Evolutionary conservation across 2,329 filamentous ascomycete genomes (phyloP).

Genomic region (Didymella sp.): DNA sequence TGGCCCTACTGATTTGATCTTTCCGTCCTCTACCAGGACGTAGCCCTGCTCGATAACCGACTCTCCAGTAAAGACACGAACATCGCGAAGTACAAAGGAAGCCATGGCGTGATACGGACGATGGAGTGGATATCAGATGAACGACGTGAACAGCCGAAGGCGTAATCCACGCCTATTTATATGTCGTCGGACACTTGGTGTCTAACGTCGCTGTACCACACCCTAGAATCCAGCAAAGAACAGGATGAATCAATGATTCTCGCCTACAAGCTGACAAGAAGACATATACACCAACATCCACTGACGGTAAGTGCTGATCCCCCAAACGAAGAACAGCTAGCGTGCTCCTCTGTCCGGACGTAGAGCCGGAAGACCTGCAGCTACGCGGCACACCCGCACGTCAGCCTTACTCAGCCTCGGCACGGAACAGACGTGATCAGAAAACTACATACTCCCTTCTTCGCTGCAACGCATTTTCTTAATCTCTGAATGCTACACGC

Average conservation of each 20-base stretch:
- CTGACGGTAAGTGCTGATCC: background rate
- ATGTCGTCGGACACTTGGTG: background rate
- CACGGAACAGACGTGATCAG: background rate
- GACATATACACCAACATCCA: background rate
- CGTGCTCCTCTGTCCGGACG: background rate
- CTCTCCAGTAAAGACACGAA: slow-evolving; percentile 58
- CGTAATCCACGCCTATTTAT: background rate
- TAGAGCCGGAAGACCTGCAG: background rate
- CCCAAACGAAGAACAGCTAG: background rate
- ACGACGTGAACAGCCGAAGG: too few relatives aligned
- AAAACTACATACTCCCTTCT: too few relatives aligned
- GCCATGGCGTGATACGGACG: slow-evolving; percentile 25
- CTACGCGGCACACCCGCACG: background rate
- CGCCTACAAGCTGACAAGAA: background rate
- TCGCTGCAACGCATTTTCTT: too few relatives aligned
- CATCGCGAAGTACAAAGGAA: slow-evolving; percentile 52
- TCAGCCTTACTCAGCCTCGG: background rate
- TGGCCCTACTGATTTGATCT: slow-evolving; percentile 47
- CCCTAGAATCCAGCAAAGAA: background rate
- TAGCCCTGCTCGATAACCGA: slow-evolving; percentile 51
- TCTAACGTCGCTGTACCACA: background rate
- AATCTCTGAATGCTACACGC: too few relatives aligned
- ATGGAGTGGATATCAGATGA: background rate
- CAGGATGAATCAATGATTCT: background rate
- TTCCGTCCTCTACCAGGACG: slow-evolving; percentile 52